Percentiles rank a stretch among this genome's conserved stretches.
Evolutionary conservation across 176 grass and related monocot species (phyloP).

Genomic region (Cenchrus purpureus): DNA sequence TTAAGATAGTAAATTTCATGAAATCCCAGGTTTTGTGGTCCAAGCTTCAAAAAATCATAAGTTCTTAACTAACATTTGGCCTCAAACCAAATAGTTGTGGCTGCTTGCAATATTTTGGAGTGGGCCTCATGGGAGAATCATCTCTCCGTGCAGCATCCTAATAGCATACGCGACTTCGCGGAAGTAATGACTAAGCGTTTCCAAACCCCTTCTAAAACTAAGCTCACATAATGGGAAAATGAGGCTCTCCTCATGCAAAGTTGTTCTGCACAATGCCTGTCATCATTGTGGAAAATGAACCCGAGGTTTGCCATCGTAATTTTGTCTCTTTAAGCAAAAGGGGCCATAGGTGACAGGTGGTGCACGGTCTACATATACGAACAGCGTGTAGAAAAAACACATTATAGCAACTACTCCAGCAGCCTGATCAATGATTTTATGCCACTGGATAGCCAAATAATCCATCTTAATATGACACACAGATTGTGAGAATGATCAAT

Average conservation of each 20-base stretch:
- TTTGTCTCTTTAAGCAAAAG: not conserved
- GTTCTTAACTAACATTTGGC: not conserved
- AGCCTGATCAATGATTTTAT: not conserved
- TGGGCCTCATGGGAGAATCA: not conserved
- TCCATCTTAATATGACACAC: not conserved
- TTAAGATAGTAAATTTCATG: conserved; percentile 3
- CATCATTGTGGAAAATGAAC: not conserved
- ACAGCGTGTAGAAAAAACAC: not conserved
- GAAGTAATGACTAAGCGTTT: not conserved
- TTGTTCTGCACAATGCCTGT: not conserved
- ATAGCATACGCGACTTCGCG: not conserved
- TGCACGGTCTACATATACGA: not conserved
- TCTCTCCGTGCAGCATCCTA: not conserved
- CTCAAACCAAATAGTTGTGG: not conserved
- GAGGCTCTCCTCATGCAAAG: not conserved
- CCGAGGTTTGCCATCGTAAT: not conserved
- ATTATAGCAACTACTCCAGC: not conserved
- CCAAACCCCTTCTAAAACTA: not conserved
- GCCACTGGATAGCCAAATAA: not conserved
- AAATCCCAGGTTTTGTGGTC: not conserved
- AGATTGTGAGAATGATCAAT: not conserved
- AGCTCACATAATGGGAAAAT: not conserved
- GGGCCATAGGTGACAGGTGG: not conserved
- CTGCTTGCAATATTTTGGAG: not conserved
- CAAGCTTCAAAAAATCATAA: not conserved